Base-by-base conservation (phyloP, 192 early-diverging fungal species). In the Thoreauomyces humboldtii region DNA sequence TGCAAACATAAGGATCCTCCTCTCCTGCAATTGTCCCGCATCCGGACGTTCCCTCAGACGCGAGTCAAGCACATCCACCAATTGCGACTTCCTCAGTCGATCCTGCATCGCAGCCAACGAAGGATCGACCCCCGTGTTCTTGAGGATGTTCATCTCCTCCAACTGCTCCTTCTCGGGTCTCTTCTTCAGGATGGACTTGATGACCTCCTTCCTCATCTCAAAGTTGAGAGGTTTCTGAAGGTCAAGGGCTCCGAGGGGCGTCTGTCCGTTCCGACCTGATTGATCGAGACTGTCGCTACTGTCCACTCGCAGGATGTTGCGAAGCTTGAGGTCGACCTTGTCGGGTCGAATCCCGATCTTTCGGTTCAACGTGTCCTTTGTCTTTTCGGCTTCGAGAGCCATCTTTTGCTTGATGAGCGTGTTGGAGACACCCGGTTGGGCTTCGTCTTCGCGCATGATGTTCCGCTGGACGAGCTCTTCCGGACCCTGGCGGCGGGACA, bases 61-160 rank as follows among this genome's bases (percentile, higher is more conserved):
- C 38, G 45, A 43, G 42, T 78, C 74, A 24, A 85, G 71, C 27
- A 70, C 47, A 38, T 80, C 69, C 56, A 69, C 71, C 19, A 85
- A 58, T 36, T 78, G 73, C 21, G 71, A 59, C 35, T 78, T 63
- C 25, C 61, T 58, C 22, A 82, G 73, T 22, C 63, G 54, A 19
- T 78, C 75, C 41, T 79, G 77, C n/a, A 71, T 67, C 29, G 73
- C 73, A 15, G 60, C 72, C 14, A 82, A 59, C 5, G 72, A 72
- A 0, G 82, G 74, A 51, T 77, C 72, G 11, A 81, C 37, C 12
- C 29, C 47, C 25, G 33, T 53, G 71, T 72, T 56, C 66, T 77
- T 78, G 19, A 86, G 61, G 64, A 86, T 82, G 68, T 83, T 83
- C 41, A 69, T 42, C 44, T 76, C 75, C 61, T 78, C 75, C 22